Evolutionary conservation across 352 stramenopile genomes (phyloP).

Genomic region (Pythium chondricola): DNA sequence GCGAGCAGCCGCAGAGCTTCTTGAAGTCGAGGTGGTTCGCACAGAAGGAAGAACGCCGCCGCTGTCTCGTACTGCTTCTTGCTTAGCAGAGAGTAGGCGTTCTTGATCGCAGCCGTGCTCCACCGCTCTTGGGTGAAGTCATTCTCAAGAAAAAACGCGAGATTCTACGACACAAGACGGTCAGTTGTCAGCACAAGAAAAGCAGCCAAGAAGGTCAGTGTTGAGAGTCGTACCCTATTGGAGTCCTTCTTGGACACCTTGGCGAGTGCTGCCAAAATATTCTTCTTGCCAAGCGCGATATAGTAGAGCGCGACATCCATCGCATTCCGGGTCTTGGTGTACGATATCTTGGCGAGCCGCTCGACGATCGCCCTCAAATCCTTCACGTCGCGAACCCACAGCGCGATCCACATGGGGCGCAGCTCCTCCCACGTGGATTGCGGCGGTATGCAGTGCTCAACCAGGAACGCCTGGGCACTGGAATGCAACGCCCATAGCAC

Average conservation of each 20-base stretch:
- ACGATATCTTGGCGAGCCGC: constrained; percentile 57
- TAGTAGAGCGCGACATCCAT: constrained; percentile 76
- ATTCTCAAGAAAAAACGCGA: constrained; percentile 71
- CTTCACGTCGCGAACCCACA: constrained; percentile 78
- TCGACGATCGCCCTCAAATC: constrained; percentile 64
- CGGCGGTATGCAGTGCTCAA: constrained; percentile 55
- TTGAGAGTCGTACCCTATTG: no score
- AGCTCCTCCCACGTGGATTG: constrained; percentile 61
- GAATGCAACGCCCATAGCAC: constrained; percentile 81
- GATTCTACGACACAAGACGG: no score
- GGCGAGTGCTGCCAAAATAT: constrained; percentile 61
- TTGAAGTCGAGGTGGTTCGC: constrained; percentile 89
- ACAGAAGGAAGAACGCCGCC: constrained; percentile 91
- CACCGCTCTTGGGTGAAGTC: constrained; percentile 80
- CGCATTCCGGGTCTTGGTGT: constrained; percentile 55
- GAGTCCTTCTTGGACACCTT: constrained; percentile 67
- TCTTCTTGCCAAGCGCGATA: constrained; percentile 73
- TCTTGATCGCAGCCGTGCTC: constrained; percentile 89
- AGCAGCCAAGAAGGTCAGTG: no score
- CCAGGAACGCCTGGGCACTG: constrained; percentile 69
- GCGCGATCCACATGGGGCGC: constrained; percentile 60
- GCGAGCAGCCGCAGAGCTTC: constrained; percentile 88
- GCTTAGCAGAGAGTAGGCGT: constrained; percentile 92
- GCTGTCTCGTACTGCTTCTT: constrained; percentile 90
- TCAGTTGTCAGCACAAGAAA: no score